These are phyloP conservation scores for Colletotrichum sublineola DNA, from an alignment of 2,329 filamentous ascomycete genomes.

Conservation along the genomic window DNA sequence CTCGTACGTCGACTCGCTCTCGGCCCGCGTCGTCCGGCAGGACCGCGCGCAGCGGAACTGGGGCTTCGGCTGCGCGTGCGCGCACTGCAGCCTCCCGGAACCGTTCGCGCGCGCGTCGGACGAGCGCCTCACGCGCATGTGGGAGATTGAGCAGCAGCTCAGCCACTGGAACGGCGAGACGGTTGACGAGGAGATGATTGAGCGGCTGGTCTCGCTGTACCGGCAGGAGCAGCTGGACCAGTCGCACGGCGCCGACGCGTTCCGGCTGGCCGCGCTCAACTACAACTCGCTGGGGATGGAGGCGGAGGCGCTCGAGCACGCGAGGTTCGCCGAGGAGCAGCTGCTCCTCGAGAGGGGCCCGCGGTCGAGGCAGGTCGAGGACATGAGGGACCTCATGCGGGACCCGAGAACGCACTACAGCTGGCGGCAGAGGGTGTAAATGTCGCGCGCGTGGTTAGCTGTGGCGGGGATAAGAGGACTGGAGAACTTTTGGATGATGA, in stretches of 20 bases:
- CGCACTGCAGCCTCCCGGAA: slow-evolving; percentile 45
- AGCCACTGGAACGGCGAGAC: slow-evolving; percentile 38
- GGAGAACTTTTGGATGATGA: background rate
- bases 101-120: slow-evolving; percentile 43
- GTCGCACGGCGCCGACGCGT: slow-evolving; percentile 51
- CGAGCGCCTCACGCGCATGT: slow-evolving; percentile 43
- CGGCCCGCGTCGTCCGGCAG: slow-evolving; percentile 44
- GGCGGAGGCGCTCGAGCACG: slow-evolving; percentile 55
- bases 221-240: slow-evolving; percentile 43
- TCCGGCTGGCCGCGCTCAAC: slow-evolving; percentile 54
- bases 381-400: slow-evolving; percentile 31
- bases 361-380: slow-evolving; percentile 8
- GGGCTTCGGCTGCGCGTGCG: slow-evolving; percentile 48
- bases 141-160: slow-evolving; percentile 41
- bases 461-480: background rate
- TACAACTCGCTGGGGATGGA: slow-evolving; percentile 55
- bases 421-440: slow-evolving; percentile 33
- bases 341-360: slow-evolving; percentile 46
- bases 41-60: slow-evolving; percentile 46
- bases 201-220: slow-evolving; percentile 44
- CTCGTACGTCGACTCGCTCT: slow-evolving; percentile 46
- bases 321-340: slow-evolving; percentile 53
- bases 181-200: slow-evolving; percentile 43
- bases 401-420: slow-evolving; percentile 38
- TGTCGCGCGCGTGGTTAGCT: background rate